A percentile compares a stretch with the other conserved stretches of the same genome.
These are phyloP conservation scores for Fusarium fujikuroi DNA, from an alignment of 2,329 filamentous ascomycete species.

Conservation along the genomic window DNA sequence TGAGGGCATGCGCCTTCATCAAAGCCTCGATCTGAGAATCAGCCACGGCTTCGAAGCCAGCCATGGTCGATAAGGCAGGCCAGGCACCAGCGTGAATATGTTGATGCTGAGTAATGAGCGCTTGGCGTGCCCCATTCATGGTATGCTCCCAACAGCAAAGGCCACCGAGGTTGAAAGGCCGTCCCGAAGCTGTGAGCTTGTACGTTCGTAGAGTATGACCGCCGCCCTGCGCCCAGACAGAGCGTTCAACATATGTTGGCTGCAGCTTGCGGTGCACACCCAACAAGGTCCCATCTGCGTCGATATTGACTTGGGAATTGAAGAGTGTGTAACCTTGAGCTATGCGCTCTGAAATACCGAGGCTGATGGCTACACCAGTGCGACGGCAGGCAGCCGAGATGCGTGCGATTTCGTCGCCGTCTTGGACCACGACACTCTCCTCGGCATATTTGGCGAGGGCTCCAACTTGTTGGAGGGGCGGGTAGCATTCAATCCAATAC, in stretches of 20 bases:
- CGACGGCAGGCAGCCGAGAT: neutral
- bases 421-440: neutral
- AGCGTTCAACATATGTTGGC: neutral
- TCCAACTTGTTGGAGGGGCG: neutral
- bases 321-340: neutral
- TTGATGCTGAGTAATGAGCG: neutral
- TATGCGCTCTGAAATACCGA: neutral
- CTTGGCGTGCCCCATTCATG: neutral
- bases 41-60: neutral
- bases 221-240: neutral
- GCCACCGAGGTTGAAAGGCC: neutral
- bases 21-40: neutral
- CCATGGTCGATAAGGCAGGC: neutral
- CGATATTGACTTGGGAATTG: neutral
- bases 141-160: neutral
- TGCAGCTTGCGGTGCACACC: neutral
- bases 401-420: neutral
- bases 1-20: accelerated
- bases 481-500: neutral
- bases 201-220: neutral
- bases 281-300: neutral
- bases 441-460: neutral
- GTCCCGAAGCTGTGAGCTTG: neutral
- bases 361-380: neutral
- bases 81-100: neutral